Percentiles rank a stretch among this genome's conserved stretches.
Conservation (phyloP, 1,139 yeast species). For the Saccharomyces uvarum region DNA sequence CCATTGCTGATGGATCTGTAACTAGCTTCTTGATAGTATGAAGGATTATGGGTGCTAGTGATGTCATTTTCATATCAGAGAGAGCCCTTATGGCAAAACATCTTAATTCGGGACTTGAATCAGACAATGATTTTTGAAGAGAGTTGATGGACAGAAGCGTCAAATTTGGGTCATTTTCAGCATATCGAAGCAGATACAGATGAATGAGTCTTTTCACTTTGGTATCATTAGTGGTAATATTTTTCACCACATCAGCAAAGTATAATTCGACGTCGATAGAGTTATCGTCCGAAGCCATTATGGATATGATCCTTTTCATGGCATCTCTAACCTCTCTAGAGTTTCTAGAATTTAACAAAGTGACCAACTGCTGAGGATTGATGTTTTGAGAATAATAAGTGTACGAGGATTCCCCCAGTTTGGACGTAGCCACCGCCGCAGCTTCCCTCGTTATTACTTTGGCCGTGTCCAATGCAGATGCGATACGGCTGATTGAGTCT, state of each 20-base stretch:
- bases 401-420: constrained; percentile 48
- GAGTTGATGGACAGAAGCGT: constrained; percentile 86
- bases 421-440: constrained; percentile 68
- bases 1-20: constrained; percentile 68
- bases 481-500: constrained; percentile 44
- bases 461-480: constrained; percentile 70
- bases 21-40: constrained; percentile 64
- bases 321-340: constrained; percentile 71
- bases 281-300: constrained; percentile 55
- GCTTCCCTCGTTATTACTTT: constrained; percentile 74
- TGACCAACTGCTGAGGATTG: constrained; percentile 56
- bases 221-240: constrained; percentile 63
- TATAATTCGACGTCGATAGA: constrained; percentile 36
- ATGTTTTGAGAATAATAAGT: constrained; percentile 36
- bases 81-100: constrained; percentile 72
- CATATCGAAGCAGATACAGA: constrained; percentile 66
- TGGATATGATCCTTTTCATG: constrained; percentile 63
- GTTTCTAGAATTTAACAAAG: constrained; percentile 57
- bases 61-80: constrained; percentile 71
- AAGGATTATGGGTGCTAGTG: constrained; percentile 70
- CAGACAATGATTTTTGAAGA: constrained; percentile 73
- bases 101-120: constrained; percentile 59
- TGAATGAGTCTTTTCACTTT: constrained; percentile 73
- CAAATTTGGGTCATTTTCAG: constrained; percentile 79
- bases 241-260: constrained; percentile 82